phyloP scores from a whole-genome alignment of 2,329 filamentous ascomycete species.

The Saccharata proteae region DNA sequence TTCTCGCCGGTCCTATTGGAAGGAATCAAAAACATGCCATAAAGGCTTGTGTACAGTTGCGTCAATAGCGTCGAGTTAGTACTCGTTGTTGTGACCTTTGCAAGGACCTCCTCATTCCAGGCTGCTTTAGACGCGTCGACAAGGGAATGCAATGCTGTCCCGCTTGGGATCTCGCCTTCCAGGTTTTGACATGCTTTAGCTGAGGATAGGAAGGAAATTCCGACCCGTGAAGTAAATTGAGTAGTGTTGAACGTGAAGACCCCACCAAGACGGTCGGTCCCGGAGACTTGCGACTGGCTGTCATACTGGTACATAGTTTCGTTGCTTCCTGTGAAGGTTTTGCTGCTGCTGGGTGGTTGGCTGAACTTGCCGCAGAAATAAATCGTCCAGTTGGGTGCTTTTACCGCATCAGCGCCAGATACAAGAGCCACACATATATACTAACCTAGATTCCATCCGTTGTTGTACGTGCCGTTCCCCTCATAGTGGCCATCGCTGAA shows the following conservation, averaged over 20 bases:
- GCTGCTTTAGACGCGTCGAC: slow-evolving; percentile 35
- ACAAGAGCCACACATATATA: neutral
- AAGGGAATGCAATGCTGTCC: slow-evolving; percentile 32
- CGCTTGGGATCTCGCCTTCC: slow-evolving; percentile 42
- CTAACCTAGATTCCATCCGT: slow-evolving; percentile 49
- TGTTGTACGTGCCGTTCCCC: slow-evolving; percentile 51
- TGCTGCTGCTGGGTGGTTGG: slow-evolving; percentile 15
- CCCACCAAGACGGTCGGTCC: slow-evolving; percentile 23
- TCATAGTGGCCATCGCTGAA: slow-evolving; percentile 43
- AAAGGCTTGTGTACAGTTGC: slow-evolving; percentile 55
- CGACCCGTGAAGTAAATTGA: slow-evolving; percentile 45
- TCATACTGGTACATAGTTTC: slow-evolving; percentile 13
- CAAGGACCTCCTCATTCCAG: slow-evolving; percentile 52
- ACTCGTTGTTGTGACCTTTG: slow-evolving; percentile 50
- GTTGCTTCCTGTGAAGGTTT: slow-evolving; percentile 20
- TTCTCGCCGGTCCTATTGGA: slow-evolving; percentile 63
- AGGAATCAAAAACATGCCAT: slow-evolving; percentile 57
- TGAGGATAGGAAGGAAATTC: slow-evolving; percentile 55
- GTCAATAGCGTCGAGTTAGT: slow-evolving; percentile 43
- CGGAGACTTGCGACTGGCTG: slow-evolving; percentile 17
- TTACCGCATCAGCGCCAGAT: neutral
- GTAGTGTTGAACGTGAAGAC: slow-evolving; percentile 42
- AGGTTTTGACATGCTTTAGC: slow-evolving; percentile 48
- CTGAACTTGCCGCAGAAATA: slow-evolving; percentile 54
- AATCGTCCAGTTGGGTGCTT: slow-evolving; percentile 48